Evolutionary conservation across 768 basidiomycete species (phyloP), one percentile per base, ranked within the genome.

Genomic region (Myochromella boudieri): DNA sequence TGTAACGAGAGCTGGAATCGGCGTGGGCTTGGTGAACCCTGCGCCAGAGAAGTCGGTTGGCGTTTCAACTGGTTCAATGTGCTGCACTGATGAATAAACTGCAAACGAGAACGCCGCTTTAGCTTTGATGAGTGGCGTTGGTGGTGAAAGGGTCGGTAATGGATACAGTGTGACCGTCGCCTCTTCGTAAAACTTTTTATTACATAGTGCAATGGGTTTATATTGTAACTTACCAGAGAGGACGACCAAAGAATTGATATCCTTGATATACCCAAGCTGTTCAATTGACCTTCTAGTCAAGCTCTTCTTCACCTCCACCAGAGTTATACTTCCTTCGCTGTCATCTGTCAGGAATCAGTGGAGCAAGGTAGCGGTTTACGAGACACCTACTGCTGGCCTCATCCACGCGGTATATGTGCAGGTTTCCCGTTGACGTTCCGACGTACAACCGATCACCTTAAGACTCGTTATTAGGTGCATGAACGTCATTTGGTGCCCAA

Each of bases 21-120:
- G 69, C 22, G 72, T 74, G 1, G 65, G 49, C 39, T 61, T 66
- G 28, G 59, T 55, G 44, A 65, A 67, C 28, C 64, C 66, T 22
- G 53, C 60, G 9, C 57, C 67, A 22, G 61, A 51, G 22, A 46
- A 48, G 26, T 49, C 39, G 11, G 57, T 51, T 21, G 37, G 53
- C 14, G 42, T 59, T 20, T 60, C 62, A 28, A 66, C 60, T 2
- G 62, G 55, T 15, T 64, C 49, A 4, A 67, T 43, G 47, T 80
- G 66, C 49, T 82, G 72, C 22, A 92, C 70, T 22, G 71, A 75
- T 6, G 87, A 80, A 59, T 87, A 75, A 2, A 88, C 64, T 0
- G 85, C 84, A 56, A 99, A 95, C 3, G 91, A 87, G 47, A 94
- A 80, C 0, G 92, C 92, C 14, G 78, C 75, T 63, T 89, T 88